phyloP scores from a whole-genome alignment of 2,329 filamentous ascomycete species.

The Mollisiaceae sp. region DNA sequence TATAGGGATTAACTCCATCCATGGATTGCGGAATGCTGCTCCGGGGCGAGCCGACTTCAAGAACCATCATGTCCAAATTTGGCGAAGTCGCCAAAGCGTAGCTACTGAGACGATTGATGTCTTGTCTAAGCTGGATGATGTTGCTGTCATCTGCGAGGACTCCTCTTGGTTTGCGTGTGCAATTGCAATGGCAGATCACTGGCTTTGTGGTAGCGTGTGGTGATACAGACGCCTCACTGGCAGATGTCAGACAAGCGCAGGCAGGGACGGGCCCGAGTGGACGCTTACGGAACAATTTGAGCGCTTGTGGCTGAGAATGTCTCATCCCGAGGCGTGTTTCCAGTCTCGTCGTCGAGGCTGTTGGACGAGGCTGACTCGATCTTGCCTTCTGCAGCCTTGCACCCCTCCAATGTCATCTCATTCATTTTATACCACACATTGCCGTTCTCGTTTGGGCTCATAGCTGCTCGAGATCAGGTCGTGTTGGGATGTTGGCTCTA shows the following conservation, averaged over 20 bases:
- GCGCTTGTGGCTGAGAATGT: neutral
- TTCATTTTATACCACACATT: neutral
- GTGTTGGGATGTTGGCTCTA: too few relatives aligned
- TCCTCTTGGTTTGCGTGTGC: neutral
- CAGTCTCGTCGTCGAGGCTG: neutral
- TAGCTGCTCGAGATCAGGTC: neutral
- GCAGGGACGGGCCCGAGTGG: neutral
- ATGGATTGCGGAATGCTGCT: neutral
- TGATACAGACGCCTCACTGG: neutral
- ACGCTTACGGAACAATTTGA: neutral
- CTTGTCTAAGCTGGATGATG: neutral
- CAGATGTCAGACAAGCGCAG: neutral
- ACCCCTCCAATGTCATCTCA: constrained; percentile 3
- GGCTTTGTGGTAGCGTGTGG: neutral
- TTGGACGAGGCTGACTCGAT: neutral
- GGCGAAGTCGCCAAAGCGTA: neutral
- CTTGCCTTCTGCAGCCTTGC: neutral
- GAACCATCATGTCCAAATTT: neutral
- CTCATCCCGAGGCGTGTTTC: neutral
- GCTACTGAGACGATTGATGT: neutral
- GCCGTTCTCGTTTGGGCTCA: neutral
- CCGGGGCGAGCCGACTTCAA: neutral
- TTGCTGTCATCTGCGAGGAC: neutral
- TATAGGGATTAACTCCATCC: neutral
- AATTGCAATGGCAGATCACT: neutral